These are phyloP conservation scores for Trapa bicornis DNA, from an alignment of 345 rosid species.

Conservation along the genomic window DNA sequence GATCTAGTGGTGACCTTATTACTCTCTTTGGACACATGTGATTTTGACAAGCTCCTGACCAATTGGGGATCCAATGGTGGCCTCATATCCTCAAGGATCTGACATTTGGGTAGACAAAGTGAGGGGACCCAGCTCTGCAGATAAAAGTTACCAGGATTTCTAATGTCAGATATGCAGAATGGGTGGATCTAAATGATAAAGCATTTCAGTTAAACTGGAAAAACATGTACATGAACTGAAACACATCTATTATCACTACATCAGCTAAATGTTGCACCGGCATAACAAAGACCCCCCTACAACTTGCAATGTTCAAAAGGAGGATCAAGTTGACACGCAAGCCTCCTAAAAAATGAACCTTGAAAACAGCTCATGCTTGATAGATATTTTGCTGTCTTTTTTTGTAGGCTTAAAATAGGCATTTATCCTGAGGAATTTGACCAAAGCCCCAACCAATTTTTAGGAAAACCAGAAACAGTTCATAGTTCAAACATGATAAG, in stretches of 20 bases:
- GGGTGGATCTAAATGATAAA: neutral
- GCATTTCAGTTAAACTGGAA: constrained; percentile 6
- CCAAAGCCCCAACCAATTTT: too few relatives aligned
- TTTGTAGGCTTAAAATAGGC: too few relatives aligned
- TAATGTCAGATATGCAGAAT: constrained; percentile 3
- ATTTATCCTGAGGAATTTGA: too few relatives aligned
- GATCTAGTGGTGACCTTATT: constrained; percentile 41
- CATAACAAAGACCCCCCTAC: neutral
- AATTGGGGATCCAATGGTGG: constrained; percentile 38
- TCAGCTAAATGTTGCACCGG: neutral
- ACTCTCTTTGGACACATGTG: constrained; percentile 13
- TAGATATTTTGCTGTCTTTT: too few relatives aligned
- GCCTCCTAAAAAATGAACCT: too few relatives aligned
- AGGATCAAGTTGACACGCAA: neutral
- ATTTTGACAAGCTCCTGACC: constrained; percentile 27
- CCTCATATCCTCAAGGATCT: constrained; percentile 46
- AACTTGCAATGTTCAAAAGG: neutral
- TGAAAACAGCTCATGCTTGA: too few relatives aligned
- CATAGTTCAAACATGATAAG: too few relatives aligned
- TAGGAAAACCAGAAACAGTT: too few relatives aligned
- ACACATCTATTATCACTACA: neutral
- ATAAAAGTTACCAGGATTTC: constrained; percentile 15
- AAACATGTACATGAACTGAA: neutral
- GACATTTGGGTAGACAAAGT: constrained; percentile 29
- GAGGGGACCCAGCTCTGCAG: constrained; percentile 53